Conservation (phyloP, 1,139 yeast species). For the Protomyces gravidus region DNA sequence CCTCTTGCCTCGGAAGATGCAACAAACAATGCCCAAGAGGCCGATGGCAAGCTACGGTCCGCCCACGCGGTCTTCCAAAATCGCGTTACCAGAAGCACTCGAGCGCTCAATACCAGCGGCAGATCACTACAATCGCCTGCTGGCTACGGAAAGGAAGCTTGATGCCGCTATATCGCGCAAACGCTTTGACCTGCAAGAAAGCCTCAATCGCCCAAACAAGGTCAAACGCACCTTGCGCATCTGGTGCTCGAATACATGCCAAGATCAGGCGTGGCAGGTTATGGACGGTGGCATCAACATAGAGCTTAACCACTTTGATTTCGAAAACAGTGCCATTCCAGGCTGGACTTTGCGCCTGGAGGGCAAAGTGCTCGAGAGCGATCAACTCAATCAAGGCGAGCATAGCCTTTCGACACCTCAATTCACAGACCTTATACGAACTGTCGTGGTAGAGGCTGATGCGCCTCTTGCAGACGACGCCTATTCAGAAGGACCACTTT, state of each 20-base stretch:
- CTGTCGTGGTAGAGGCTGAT: slow-evolving; percentile 72
- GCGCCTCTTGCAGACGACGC: slow-evolving; percentile 41
- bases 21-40: no score
- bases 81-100: background rate
- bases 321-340: slow-evolving; percentile 44
- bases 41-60: background rate
- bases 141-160: slow-evolving; percentile 71
- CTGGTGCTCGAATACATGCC: slow-evolving; percentile 74
- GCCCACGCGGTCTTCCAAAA: background rate
- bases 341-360: slow-evolving; percentile 85
- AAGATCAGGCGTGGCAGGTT: slow-evolving; percentile 87
- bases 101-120: slow-evolving; percentile 63
- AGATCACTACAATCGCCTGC: slow-evolving; percentile 60
- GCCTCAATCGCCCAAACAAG: slow-evolving; percentile 43
- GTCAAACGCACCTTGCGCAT: slow-evolving; percentile 61
- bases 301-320: slow-evolving; percentile 40
- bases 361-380: slow-evolving; percentile 55
- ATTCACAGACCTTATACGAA: slow-evolving; percentile 77
- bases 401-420: slow-evolving; percentile 47
- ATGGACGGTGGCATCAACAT: slow-evolving; percentile 30
- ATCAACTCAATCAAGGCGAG: slow-evolving; percentile 40
- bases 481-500: slow-evolving; percentile 44
- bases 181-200: slow-evolving; percentile 78
- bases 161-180: slow-evolving; percentile 81
- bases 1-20: no score